Percentiles rank a stretch among this genome's conserved stretches.
phyloP scores from a whole-genome alignment of 2,329 filamentous ascomycete genomes.

The Alternaria brassicae region DNA sequence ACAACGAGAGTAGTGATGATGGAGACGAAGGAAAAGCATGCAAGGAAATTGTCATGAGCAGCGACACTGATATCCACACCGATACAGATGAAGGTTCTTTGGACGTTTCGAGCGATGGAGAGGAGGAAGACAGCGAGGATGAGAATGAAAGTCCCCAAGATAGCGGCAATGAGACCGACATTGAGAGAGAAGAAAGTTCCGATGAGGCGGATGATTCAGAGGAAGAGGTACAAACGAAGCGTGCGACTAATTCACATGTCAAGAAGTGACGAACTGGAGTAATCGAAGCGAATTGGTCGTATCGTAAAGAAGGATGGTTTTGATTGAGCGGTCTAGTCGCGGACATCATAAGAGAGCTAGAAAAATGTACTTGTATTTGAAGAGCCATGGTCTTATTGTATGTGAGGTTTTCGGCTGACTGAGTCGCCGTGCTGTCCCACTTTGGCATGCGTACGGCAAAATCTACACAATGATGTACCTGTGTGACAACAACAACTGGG shows the following conservation, averaged over 20 bases:
- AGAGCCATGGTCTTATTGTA: neutral
- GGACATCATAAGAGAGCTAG: neutral
- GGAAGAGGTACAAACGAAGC: neutral
- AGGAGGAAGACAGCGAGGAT: neutral
- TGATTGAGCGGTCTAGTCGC: neutral
- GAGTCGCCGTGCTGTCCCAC: neutral
- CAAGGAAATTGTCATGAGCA: neutral
- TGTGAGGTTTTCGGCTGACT: neutral
- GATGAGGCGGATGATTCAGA: neutral
- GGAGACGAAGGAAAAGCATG: neutral
- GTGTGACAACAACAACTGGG: neutral
- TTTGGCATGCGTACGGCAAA: neutral
- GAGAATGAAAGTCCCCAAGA: neutral
- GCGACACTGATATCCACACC: neutral
- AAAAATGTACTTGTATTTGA: neutral
- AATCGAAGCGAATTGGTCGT: too few relatives aligned
- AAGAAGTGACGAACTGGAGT: neutral
- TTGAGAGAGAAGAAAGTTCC: neutral
- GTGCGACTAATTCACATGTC: neutral
- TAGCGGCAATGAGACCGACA: neutral
- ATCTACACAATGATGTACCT: conserved; percentile 2
- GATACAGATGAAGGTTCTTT: neutral
- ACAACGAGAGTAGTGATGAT: neutral
- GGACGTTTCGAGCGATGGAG: neutral
- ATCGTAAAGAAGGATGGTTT: neutral